These are phyloP conservation scores for Hibiscus mutabilis DNA, from an alignment of 345 rosid species.

Conservation along the genomic window DNA sequence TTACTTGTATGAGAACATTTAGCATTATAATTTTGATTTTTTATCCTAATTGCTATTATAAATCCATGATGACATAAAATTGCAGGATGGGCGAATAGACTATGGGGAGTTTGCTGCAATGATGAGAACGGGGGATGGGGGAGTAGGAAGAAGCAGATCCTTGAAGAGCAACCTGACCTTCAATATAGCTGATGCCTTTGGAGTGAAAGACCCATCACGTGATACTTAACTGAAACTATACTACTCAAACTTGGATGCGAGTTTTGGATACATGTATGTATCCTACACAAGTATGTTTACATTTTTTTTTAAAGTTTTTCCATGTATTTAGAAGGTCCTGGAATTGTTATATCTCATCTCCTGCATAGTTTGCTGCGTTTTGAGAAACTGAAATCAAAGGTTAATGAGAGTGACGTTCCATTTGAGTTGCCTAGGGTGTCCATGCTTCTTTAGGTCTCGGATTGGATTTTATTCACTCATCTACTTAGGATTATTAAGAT, in stretches of 20 bases:
- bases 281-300: not conserved
- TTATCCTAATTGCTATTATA: not conserved
- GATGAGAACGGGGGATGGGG: slow-evolving; percentile 76
- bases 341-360: not conserved
- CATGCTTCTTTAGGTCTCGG: not conserved
- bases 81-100: slow-evolving; percentile 85
- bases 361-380: not conserved
- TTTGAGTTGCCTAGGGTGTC: slow-evolving; percentile 7
- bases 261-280: not conserved
- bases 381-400: not conserved
- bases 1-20: not conserved
- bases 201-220: slow-evolving; percentile 21
- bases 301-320: not conserved
- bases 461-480: not conserved
- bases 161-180: slow-evolving; percentile 76
- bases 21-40: not conserved
- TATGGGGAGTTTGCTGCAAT: slow-evolving; percentile 77
- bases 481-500: not conserved
- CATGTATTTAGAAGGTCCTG: not conserved
- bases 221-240: slow-evolving; percentile 14
- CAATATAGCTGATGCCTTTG: slow-evolving; percentile 64
- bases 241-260: not conserved
- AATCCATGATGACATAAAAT: not conserved
- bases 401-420: not conserved
- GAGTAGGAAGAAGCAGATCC: slow-evolving; percentile 59